Conservation (phyloP, 331 rosid species). For the Malus hybrid region DNA sequence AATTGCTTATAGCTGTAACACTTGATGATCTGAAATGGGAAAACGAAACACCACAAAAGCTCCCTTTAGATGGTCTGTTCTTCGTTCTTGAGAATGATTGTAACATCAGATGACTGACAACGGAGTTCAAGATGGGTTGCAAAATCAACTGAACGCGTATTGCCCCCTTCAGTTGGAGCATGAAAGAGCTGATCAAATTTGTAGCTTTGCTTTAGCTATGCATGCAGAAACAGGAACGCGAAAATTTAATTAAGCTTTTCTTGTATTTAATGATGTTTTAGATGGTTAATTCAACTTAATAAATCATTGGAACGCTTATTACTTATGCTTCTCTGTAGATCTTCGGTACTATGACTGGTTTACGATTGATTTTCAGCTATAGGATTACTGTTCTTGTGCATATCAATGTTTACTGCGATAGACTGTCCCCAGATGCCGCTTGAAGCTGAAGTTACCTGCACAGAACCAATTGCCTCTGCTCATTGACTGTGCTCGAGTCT, state of each 20-base stretch:
- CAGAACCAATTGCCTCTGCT: slow-evolving; percentile 68
- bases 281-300: background rate
- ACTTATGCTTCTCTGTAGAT: background rate
- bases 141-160: slow-evolving; percentile 1
- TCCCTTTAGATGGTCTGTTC: slow-evolving; percentile 37
- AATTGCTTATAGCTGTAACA: slow-evolving; percentile 14
- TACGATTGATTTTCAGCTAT: background rate
- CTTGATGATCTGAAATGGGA: slow-evolving; percentile 32
- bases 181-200: background rate
- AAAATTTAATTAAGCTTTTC: too few species aligned
- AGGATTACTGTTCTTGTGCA: background rate
- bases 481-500: slow-evolving; percentile 48
- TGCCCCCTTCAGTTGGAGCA: background rate
- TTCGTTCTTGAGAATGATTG: slow-evolving; percentile 26
- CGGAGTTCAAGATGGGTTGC: slow-evolving; percentile 41
- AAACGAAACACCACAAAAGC: slow-evolving; percentile 36
- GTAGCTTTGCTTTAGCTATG: background rate
- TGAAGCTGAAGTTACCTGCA: background rate
- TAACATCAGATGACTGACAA: slow-evolving; percentile 12
- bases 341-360: background rate
- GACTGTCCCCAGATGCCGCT: slow-evolving; percentile 23
- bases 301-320: background rate
- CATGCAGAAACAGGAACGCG: background rate
- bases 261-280: too few species aligned
- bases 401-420: slow-evolving; percentile 22